Evolutionary conservation across 1,284 basidiomycete genomes (phyloP).

Genomic region (Pseudozyma flocculosa): DNA sequence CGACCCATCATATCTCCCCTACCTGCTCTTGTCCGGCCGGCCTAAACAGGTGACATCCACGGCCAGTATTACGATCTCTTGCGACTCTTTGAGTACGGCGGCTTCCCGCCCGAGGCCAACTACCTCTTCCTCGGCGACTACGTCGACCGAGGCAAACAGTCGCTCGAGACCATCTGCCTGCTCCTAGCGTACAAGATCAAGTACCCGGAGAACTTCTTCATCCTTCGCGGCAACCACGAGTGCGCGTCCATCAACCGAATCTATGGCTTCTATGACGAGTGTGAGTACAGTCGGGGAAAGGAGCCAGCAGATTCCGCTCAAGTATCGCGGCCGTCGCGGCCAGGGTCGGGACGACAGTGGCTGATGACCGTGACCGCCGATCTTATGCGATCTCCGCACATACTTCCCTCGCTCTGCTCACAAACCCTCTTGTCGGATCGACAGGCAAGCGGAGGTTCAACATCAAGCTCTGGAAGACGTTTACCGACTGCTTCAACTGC

Average conservation of each 20-base stretch:
- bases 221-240: slow-evolving; percentile 90
- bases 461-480: slow-evolving; percentile 97
- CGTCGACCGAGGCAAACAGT: slow-evolving; percentile 92
- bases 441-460: slow-evolving; percentile 84
- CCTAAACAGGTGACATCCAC: slow-evolving; percentile 76
- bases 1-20: too few species aligned
- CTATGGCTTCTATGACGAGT: slow-evolving; percentile 96
- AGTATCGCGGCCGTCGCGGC: too few species aligned
- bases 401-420: too few species aligned
- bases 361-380: too few species aligned
- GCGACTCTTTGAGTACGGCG: slow-evolving; percentile 89
- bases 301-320: too few species aligned
- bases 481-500: slow-evolving; percentile 95
- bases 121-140: slow-evolving; percentile 95
- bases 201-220: slow-evolving; percentile 97
- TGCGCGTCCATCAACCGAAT: slow-evolving; percentile 93
- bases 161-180: slow-evolving; percentile 82
- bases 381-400: too few species aligned
- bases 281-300: too few species aligned
- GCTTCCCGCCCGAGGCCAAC: slow-evolving; percentile 92
- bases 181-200: slow-evolving; percentile 95
- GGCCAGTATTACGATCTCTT: slow-evolving; percentile 93
- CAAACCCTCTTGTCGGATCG: too few species aligned
- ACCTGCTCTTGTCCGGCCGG: too few species aligned
- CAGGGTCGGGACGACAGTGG: too few species aligned